A percentile compares a stretch with the other conserved stretches of the same genome.
Evolutionary conservation across 148 eudicot genomes (phyloP).

Genomic region (Rheum nobile): DNA sequence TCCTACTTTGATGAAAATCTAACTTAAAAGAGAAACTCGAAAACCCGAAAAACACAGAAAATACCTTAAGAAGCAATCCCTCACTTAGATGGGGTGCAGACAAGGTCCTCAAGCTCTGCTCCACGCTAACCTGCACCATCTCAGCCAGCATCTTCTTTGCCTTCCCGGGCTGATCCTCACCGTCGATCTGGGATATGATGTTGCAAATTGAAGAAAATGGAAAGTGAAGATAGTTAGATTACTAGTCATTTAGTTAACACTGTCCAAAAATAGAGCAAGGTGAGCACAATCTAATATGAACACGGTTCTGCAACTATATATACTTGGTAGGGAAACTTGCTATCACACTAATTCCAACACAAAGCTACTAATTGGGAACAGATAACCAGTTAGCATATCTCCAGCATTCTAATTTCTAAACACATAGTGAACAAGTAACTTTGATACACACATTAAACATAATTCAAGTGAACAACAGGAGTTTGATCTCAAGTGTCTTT

Average conservation of each 20-base stretch:
- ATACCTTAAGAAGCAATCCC: slow-evolving; percentile 27
- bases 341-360: no score
- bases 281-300: not conserved
- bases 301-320: not conserved
- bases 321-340: not conserved
- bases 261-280: no score
- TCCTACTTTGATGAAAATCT: not conserved
- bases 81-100: slow-evolving; percentile 50
- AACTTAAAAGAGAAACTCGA: not conserved
- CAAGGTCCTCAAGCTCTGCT: slow-evolving; percentile 78
- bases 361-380: no score
- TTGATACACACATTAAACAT: no score
- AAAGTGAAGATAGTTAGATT: not conserved
- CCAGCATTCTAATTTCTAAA: no score
- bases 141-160: slow-evolving; percentile 93
- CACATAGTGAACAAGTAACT: not conserved
- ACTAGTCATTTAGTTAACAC: no score
- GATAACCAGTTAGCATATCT: not conserved
- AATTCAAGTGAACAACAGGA: not conserved
- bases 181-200: slow-evolving; percentile 73
- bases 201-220: slow-evolving; percentile 39
- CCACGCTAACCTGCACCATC: slow-evolving; percentile 99
- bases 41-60: not conserved
- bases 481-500: not conserved
- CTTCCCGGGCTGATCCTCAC: slow-evolving; percentile 71